phyloP scores from a whole-genome alignment of 495 filamentous ascomycete genomes.

The Tirmania nivea region DNA sequence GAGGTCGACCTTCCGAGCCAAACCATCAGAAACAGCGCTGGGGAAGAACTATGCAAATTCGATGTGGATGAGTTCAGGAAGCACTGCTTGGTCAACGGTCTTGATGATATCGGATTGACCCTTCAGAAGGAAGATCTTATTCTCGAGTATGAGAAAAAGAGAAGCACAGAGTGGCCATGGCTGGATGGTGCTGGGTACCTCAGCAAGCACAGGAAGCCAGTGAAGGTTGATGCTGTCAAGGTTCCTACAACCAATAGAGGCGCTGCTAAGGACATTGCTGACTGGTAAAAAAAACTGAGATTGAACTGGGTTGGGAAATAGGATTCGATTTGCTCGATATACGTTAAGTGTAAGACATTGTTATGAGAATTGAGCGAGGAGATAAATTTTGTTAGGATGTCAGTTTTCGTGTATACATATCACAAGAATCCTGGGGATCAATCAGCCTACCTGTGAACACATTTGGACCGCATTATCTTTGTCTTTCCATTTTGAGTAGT shows the following conservation, averaged over 20 bases:
- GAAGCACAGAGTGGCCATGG: conserved; percentile 68
- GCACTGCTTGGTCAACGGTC: conserved; percentile 81
- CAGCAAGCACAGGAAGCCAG: conserved; percentile 29
- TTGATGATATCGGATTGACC: conserved; percentile 91
- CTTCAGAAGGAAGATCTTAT: conserved; percentile 86
- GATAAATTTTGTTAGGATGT: no score
- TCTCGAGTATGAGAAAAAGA: conserved; percentile 52
- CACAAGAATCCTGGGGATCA: no score
- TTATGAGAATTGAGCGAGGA: no score
- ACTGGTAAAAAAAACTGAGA: conserved; percentile 41
- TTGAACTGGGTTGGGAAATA: no score
- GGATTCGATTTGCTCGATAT: no score
- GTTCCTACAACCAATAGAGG: conserved; percentile 85
- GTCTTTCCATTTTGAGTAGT: no score
- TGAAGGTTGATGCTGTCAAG: conserved; percentile 50
- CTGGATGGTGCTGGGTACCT: conserved; percentile 76
- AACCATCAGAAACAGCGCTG: conserved; percentile 51
- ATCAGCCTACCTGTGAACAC: no score
- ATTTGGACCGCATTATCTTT: no score
- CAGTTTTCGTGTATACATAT: no score
- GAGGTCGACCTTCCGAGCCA: conserved; percentile 83
- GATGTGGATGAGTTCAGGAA: conserved; percentile 81
- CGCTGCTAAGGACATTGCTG: conserved; percentile 66
- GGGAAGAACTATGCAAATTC: conserved; percentile 51
- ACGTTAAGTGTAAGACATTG: no score